Conservation (phyloP, 1,284 basidiomycete species). For the Naganishia sp. region DNA sequence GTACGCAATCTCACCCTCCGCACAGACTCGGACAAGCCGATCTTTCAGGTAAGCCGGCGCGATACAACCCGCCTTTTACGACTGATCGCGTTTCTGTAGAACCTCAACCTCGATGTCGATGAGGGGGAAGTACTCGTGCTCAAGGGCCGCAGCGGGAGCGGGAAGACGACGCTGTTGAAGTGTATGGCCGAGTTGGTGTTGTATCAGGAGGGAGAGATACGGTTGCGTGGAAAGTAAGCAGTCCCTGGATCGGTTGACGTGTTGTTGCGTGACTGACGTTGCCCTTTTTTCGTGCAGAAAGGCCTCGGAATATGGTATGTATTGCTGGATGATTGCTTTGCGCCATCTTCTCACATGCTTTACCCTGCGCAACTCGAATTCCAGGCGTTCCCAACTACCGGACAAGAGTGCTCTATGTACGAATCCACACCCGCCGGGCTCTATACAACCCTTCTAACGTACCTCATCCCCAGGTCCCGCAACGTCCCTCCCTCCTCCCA, state of each 20-base stretch:
- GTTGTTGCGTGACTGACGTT: not conserved
- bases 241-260: not conserved
- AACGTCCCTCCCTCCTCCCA: slow-evolving; percentile 77
- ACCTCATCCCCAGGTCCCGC: slow-evolving; percentile 59
- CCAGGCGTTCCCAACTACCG: slow-evolving; percentile 73
- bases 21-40: slow-evolving; percentile 7
- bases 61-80: not conserved
- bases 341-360: not conserved
- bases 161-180: slow-evolving; percentile 79
- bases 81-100: slow-evolving; percentile 40
- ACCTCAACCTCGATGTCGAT: slow-evolving; percentile 63
- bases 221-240: slow-evolving; percentile 66
- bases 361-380: not conserved
- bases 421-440: no score
- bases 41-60: slow-evolving; percentile 5
- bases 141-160: slow-evolving; percentile 71
- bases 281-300: slow-evolving; percentile 51
- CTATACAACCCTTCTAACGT: no score
- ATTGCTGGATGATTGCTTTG: not conserved
- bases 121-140: slow-evolving; percentile 72
- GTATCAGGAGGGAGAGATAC: slow-evolving; percentile 65
- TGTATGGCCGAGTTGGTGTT: slow-evolving; percentile 75
- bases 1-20: slow-evolving; percentile 20
- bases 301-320: slow-evolving; percentile 61
- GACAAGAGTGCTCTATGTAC: slow-evolving; percentile 69